Conservation (phyloP, 176 grass and related monocot species). For the Aechmea fasciata region DNA sequence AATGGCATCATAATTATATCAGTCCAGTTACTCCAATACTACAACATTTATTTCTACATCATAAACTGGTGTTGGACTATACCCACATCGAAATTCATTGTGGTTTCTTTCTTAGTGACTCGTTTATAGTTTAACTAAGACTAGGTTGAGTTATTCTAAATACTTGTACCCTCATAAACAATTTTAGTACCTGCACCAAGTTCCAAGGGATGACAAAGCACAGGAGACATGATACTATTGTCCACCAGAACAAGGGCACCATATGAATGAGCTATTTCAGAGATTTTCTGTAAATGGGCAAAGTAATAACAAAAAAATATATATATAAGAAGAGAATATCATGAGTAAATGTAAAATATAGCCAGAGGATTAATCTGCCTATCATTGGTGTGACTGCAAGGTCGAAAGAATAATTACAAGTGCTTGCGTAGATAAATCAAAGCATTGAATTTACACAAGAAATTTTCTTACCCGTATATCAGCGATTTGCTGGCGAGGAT, state of each 20-base stretch:
- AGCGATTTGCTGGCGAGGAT: slow-evolving; percentile 90
- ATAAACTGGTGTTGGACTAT: no score
- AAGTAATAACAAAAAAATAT: slow-evolving; percentile 14
- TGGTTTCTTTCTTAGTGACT: no score
- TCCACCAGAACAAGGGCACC: slow-evolving; percentile 85
- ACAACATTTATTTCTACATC: not conserved
- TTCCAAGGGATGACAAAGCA: slow-evolving; percentile 75
- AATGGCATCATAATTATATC: not conserved
- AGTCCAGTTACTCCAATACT: not conserved
- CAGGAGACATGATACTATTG: slow-evolving; percentile 98
- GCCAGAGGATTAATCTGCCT: no score
- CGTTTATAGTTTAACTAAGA: no score
- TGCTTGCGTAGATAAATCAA: no score
- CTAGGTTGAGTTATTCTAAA: no score
- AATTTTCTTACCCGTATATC: slow-evolving; percentile 55
- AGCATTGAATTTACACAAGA: slow-evolving; percentile 3
- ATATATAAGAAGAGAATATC: not conserved
- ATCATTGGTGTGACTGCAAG: not conserved
- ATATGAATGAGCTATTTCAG: slow-evolving; percentile 75
- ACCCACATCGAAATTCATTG: no score
- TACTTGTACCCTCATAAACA: no score
- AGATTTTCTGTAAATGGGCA: slow-evolving; percentile 58
- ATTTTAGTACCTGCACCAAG: slow-evolving; percentile 64
- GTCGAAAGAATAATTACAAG: not conserved
- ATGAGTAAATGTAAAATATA: not conserved